Conservation (phyloP, 2,329 filamentous ascomycete genomes). For the Westerdykella aurantiaca region DNA sequence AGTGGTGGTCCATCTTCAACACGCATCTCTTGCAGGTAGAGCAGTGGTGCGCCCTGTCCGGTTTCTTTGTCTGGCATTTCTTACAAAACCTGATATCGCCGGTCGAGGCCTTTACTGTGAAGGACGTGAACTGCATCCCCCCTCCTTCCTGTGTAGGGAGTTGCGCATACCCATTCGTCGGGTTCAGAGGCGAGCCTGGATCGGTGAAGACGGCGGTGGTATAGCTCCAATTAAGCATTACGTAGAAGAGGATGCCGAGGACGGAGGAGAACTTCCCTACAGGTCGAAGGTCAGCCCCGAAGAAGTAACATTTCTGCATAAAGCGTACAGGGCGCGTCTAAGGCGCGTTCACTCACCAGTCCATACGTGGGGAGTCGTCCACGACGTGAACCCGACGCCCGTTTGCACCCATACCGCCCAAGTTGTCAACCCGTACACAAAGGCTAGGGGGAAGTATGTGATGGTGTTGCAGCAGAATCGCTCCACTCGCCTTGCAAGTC, state of each 20-base stretch:
- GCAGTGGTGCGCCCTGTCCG: conserved; percentile 94
- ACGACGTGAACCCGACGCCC: conserved; percentile 54
- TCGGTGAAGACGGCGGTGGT: conserved; percentile 88
- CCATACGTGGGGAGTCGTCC: conserved; percentile 27
- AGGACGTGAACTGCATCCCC: conserved; percentile 57
- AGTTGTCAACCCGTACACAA: conserved; percentile 83
- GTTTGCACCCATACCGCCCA: conserved; percentile 91
- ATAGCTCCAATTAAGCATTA: conserved; percentile 81
- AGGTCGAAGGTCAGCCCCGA: not conserved
- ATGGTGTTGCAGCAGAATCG: conserved; percentile 74
- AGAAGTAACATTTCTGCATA: not conserved
- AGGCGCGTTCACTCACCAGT: conserved; percentile 20
- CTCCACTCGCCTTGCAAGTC: conserved; percentile 66
- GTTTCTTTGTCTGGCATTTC: conserved; percentile 92
- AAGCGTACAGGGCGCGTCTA: not conserved
- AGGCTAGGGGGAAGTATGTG: conserved; percentile 79
- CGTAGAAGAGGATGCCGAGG: conserved; percentile 65
- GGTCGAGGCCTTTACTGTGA: conserved; percentile 81
- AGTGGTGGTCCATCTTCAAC: conserved; percentile 99
- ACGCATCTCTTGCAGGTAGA: conserved; percentile 91
- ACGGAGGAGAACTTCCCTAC: conserved; percentile 49
- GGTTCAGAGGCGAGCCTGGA: conserved; percentile 62
- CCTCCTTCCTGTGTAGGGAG: conserved; percentile 65
- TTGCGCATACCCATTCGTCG: conserved; percentile 62
- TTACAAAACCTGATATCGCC: conserved; percentile 90